These are phyloP conservation scores for Fraxinus greggii DNA, from an alignment of 305 asterid species.

Conservation along the genomic window DNA sequence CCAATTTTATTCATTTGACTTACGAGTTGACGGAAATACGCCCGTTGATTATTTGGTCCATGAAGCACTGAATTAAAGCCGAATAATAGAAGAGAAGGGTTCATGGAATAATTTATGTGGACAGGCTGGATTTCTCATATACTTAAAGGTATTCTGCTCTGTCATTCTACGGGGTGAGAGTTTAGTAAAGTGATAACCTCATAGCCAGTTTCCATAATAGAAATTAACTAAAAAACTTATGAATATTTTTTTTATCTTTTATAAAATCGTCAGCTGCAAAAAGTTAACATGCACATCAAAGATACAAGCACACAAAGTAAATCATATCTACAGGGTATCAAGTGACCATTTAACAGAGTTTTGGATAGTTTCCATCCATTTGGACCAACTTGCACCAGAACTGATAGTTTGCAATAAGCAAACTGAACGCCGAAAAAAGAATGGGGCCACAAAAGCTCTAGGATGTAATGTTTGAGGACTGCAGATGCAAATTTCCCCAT, in stretches of 20 bases:
- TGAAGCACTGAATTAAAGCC: background rate
- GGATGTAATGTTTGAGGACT: background rate
- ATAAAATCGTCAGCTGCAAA: slow-evolving; percentile 83
- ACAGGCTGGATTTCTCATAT: background rate
- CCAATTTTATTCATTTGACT: background rate
- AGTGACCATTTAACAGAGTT: background rate
- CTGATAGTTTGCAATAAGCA: background rate
- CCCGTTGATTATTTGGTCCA: background rate
- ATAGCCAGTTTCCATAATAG: background rate
- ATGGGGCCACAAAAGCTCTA: background rate
- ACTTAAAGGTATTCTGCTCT: background rate
- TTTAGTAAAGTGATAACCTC: background rate
- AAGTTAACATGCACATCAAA: slow-evolving; percentile 27
- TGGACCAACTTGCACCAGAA: background rate
- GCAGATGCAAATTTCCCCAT: background rate
- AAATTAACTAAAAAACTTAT: background rate
- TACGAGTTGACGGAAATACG: background rate
- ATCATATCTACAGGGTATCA: slow-evolving; percentile 11
- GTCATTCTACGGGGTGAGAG: background rate
- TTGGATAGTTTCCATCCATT: background rate
- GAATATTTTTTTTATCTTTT: slow-evolving; percentile 75
- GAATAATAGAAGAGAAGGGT: background rate
- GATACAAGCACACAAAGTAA: slow-evolving; percentile 31
- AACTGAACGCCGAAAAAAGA: background rate
- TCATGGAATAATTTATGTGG: background rate